Evolutionary conservation across 805 yeast species (phyloP).

Genomic region (Isabelozyma rhagii): DNA sequence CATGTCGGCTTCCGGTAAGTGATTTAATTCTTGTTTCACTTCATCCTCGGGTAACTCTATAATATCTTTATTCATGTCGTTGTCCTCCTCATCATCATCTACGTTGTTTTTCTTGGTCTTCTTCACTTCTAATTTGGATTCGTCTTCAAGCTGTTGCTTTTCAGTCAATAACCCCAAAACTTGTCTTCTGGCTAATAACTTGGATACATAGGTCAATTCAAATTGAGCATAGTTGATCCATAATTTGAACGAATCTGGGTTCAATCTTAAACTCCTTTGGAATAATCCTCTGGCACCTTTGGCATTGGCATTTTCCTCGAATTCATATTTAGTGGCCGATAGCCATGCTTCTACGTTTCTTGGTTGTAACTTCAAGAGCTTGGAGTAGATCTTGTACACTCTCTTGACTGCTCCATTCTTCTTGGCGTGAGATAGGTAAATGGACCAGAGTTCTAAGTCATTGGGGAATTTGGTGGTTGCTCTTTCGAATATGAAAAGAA

Average conservation of each 20-base stretch:
- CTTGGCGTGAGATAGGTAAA: slow-evolving; percentile 68
- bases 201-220: slow-evolving; percentile 82
- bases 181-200: slow-evolving; percentile 77
- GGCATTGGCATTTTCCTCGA: slow-evolving; percentile 83
- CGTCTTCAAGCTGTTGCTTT: slow-evolving; percentile 55
- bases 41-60: slow-evolving; percentile 53
- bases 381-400: slow-evolving; percentile 72
- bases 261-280: slow-evolving; percentile 82
- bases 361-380: slow-evolving; percentile 85
- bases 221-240: slow-evolving; percentile 88
- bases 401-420: slow-evolving; percentile 65
- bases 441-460: slow-evolving; percentile 74
- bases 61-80: slow-evolving; percentile 35
- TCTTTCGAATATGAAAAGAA: slow-evolving; percentile 78
- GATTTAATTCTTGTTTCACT: slow-evolving; percentile 60
- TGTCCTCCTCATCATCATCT: slow-evolving; percentile 12
- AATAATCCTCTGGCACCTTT: slow-evolving; percentile 83
- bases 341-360: slow-evolving; percentile 88
- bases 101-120: slow-evolving; percentile 18
- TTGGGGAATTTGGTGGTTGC: slow-evolving; percentile 78
- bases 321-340: slow-evolving; percentile 90
- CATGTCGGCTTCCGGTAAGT: slow-evolving; percentile 83
- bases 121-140: slow-evolving; percentile 31
- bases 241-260: slow-evolving; percentile 63
- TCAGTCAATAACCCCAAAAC: slow-evolving; percentile 76